A percentile compares a stretch with the other conserved stretches of the same genome.
Evolutionary conservation across 371 early-diverging fungal species (phyloP).

Genomic region (Circinella minor): DNA sequence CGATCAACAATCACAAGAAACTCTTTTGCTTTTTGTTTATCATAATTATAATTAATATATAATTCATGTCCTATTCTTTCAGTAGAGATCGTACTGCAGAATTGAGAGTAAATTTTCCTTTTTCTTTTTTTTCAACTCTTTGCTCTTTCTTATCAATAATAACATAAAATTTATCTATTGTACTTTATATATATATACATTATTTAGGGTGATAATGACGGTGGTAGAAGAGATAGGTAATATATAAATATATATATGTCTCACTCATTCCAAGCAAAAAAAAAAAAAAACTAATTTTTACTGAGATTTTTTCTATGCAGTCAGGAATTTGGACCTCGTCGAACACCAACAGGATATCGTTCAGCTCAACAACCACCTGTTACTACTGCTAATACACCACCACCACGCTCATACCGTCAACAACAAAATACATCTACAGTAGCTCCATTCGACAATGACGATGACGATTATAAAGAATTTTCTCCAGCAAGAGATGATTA

Average conservation of each 20-base stretch:
- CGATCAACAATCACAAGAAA: no score
- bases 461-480: conserved; percentile 2
- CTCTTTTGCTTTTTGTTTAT: no score
- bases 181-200: not conserved
- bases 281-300: not conserved
- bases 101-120: conserved; percentile 13
- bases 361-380: not conserved
- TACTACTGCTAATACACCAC: not conserved
- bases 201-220: not conserved
- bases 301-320: not conserved
- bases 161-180: no score
- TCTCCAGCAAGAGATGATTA: not conserved
- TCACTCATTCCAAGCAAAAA: no score
- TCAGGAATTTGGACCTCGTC: conserved; percentile 18
- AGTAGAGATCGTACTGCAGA: conserved; percentile 25
- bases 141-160: no score
- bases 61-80: conserved; percentile 11
- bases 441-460: not conserved
- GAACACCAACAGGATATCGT: conserved; percentile 14
- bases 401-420: not conserved
- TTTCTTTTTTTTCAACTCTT: not conserved
- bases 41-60: no score
- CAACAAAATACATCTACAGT: not conserved
- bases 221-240: not conserved
- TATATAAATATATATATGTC: not conserved